These are phyloP conservation scores for Paralagenidium karlingii DNA, from an alignment of 352 stramenopile species.

Conservation along the genomic window DNA sequence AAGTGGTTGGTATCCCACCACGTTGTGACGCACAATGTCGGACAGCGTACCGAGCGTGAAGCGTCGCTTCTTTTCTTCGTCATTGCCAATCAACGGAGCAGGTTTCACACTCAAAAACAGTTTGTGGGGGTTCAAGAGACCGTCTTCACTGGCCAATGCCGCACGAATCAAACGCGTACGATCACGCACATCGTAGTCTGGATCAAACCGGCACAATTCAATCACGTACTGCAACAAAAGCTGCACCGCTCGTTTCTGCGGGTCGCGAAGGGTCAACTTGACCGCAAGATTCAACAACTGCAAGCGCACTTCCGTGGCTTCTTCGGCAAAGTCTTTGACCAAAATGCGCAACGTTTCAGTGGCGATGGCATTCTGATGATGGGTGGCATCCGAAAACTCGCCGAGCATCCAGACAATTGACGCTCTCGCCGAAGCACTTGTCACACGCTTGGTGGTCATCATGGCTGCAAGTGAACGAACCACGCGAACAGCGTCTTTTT, in stretches of 20 bases:
- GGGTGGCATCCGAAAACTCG: slow-evolving; percentile 56
- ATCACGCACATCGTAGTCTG: slow-evolving; percentile 89
- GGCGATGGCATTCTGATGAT: slow-evolving; percentile 13
- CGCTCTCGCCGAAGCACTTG: slow-evolving; percentile 60
- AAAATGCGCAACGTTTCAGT: slow-evolving; percentile 81
- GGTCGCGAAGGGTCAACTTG: slow-evolving; percentile 79
- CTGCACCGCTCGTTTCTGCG: slow-evolving; percentile 55
- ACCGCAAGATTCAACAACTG: slow-evolving; percentile 88
- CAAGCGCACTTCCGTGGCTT: slow-evolving; percentile 79
- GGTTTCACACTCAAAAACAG: slow-evolving; percentile 74
- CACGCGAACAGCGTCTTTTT: slow-evolving; percentile 65
- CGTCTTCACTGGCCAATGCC: slow-evolving; percentile 38
- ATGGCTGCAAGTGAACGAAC: slow-evolving; percentile 68
- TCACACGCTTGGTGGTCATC: slow-evolving; percentile 58
- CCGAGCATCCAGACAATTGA: slow-evolving; percentile 90
- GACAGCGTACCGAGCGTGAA: slow-evolving; percentile 84
- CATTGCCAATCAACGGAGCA: slow-evolving; percentile 52
- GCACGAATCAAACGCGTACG: slow-evolving; percentile 79
- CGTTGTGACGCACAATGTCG: slow-evolving; percentile 73
- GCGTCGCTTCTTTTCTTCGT: slow-evolving; percentile 55
- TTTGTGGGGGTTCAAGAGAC: slow-evolving; percentile 50
- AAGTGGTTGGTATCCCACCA: slow-evolving; percentile 69
- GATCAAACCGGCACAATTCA: slow-evolving; percentile 87
- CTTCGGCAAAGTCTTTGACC: slow-evolving; percentile 77
- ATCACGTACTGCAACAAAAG: slow-evolving; percentile 85